A percentile compares a stretch with the other conserved stretches of the same genome.
phyloP scores from a whole-genome alignment of 257 asterid species.

The Salvia splendens region DNA sequence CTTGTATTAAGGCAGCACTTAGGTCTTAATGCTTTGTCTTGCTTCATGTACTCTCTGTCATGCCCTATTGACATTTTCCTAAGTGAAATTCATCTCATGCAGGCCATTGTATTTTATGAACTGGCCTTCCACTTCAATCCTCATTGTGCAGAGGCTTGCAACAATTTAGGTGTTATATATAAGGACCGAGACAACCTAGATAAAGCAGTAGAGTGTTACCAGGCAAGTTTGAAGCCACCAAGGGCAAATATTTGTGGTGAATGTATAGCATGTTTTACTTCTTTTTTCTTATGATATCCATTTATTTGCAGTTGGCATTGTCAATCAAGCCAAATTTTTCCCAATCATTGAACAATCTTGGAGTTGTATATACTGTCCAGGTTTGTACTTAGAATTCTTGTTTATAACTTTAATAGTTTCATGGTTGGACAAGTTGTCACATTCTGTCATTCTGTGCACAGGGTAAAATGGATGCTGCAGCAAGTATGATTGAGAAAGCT shows the following conservation, averaged over 20 bases:
- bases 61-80: slow-evolving; percentile 19
- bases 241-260: slow-evolving; percentile 20
- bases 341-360: slow-evolving; percentile 97
- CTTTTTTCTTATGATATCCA: slow-evolving; percentile 27
- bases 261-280: slow-evolving; percentile 16
- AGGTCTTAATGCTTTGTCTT: slow-evolving; percentile 25
- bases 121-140: slow-evolving; percentile 99
- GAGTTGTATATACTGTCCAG: slow-evolving; percentile 99
- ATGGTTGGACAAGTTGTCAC: slow-evolving; percentile 10
- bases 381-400: slow-evolving; percentile 42
- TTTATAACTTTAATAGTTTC: neutral
- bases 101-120: slow-evolving; percentile 98
- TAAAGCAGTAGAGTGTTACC: slow-evolving; percentile 98
- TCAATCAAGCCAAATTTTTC: slow-evolving; percentile 96
- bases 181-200: slow-evolving; percentile 99
- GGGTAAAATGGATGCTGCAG: slow-evolving; percentile 99
- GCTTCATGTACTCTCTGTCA: slow-evolving; percentile 7
- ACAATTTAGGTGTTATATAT: slow-evolving; percentile 96
- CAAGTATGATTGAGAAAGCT: slow-evolving; percentile 96
- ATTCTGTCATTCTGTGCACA: slow-evolving; percentile 36
- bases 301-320: slow-evolving; percentile 75
- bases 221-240: slow-evolving; percentile 55
- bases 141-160: slow-evolving; percentile 99
- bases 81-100: slow-evolving; percentile 41
- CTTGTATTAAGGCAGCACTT: slow-evolving; percentile 20